Base-by-base conservation (phyloP, 2,329 filamentous ascomycete genomes). In the Cladophialophora carrionii region DNA sequence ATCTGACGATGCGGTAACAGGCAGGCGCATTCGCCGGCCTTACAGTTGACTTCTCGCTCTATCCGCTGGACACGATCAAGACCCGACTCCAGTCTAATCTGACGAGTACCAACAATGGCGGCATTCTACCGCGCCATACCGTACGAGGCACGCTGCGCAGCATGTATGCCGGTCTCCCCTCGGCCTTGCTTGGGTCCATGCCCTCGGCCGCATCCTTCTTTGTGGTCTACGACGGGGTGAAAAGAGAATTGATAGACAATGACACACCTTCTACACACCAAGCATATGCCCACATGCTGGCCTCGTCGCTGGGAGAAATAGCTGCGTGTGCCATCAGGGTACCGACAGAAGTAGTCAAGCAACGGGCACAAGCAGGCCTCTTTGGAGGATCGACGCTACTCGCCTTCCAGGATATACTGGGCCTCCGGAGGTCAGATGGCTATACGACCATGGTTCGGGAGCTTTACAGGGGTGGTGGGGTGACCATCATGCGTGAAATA, bases 201-300 rank as follows among this genome's bases (percentile, higher is more conserved):
- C 95, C 95, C 0, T 92, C 92, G 62, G 95, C 96, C 1, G 94
- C 95, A 51, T 90, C 96, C 75, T 99, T 99, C 87, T 99, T 99
- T 85, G 90, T 91, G 76, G 95, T 92, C 59, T 96, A 96, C 82
- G 93, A 97, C 79, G 83, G 85, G 59, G 82, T 89, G 57, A 96
- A 93, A 77, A 75, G 78, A 65, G 74, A 77, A 24, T 73, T 83
- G 37, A 78, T 88, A 56, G 75, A 26, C 57, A 7, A 57, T 2
- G 17, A 75, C 69, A 70, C 73, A 66, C 75, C 68, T 69, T 75
- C 61, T 62, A 69, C 61, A 67, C 72, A 66, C 72, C 79, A 76
- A 65, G 20, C 76, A 75, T 73, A 77, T 69, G 70, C 84, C 43
- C 93, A 97, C 79, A 97, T 97, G 87, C 75, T 89, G 0, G 93